Evolutionary conservation across 2,329 filamentous ascomycete genomes (phyloP), one percentile per base, ranked within the genome.

Genomic region (Mycosphaerella arachidis): DNA sequence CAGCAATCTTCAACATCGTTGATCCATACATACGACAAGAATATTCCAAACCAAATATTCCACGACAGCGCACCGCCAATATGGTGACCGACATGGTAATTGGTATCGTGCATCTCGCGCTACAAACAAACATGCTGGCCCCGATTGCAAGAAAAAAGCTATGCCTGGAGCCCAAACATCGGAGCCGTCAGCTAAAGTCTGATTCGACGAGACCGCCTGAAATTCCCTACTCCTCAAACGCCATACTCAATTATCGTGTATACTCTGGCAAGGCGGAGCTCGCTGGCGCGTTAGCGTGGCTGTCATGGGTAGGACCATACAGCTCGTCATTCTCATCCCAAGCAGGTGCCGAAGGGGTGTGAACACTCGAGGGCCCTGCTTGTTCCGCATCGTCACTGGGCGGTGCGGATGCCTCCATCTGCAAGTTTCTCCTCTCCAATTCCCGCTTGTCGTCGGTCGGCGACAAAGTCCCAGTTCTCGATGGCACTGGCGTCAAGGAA

Each of bases 361-460:
- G 27, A 46, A 40, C 52, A 45, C 53, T 30, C 46, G 58, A 43
- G n/a, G 55, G 53, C 27, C 59, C 57, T 43, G 58, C 54, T 29
- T 48, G 43, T 3, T 54, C 53, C 3, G 33, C 45, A 27, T 61
- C 54, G 2, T 60, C 60, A 12, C 40, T 53, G 3, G 71, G 70
- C 1, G 78, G 78, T 4, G 75, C 70, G 43, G 77, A 80, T 8
- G 71, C 70, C 48, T 77, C 75, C 62, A 74, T 66, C 63, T 77
- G 69, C 4, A 80, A 65, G 52, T 75, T 69, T 8, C 73, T 71
- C 16, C 76, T 69, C 54, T 92, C 89, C 6, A 91, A 77, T 71
- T 95, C 91, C 67, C 87, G 86, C 72, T 95, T 94, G 73, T 95
- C 92, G 57, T 94, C 90, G 13, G 75, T 78, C 3, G 76, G 63